Conservation (phyloP, 1,284 basidiomycete genomes). For the Microbotryum silenes-acaulis region DNA sequence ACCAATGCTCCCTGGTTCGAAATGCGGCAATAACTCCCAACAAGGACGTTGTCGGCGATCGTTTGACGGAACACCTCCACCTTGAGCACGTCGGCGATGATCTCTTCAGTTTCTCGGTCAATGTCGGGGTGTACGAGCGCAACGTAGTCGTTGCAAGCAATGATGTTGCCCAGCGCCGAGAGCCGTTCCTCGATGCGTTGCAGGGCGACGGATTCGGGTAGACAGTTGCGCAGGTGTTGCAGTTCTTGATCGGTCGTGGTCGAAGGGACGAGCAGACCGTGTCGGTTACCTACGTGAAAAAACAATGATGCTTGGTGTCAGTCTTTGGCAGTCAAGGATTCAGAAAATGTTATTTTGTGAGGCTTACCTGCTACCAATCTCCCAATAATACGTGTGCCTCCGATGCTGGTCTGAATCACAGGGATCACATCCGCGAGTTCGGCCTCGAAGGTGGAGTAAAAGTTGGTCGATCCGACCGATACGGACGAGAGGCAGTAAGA, state of each 20-base stretch:
- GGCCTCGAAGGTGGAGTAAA: conserved; percentile 93
- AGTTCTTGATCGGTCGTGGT: conserved; percentile 97
- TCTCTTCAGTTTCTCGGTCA: conserved; percentile 98
- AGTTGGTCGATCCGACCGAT: conserved; percentile 76
- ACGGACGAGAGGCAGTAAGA: conserved; percentile 65
- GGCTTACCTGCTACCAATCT: conserved; percentile 74
- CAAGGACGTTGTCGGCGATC: conserved; percentile 90
- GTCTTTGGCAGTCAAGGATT: neutral
- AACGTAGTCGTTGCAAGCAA: conserved; percentile 97
- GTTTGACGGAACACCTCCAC: conserved; percentile 99
- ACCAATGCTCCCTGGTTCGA: conserved; percentile 96
- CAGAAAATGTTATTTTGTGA: neutral
- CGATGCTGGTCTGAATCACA: conserved; percentile 94
- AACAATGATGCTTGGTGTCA: neutral
- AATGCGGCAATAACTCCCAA: conserved; percentile 89
- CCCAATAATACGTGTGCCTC: conserved; percentile 88
- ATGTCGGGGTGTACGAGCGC: conserved; percentile 95
- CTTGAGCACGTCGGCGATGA: conserved; percentile 97
- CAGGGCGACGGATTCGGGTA: conserved; percentile 83
- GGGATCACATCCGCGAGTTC: conserved; percentile 90
- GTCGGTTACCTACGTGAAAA: conserved; percentile 63
- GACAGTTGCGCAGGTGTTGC: conserved; percentile 92
- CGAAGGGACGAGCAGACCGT: conserved; percentile 90
- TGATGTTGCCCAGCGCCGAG: conserved; percentile 94
- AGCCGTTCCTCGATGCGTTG: conserved; percentile 95